Percentiles rank a stretch among this genome's conserved stretches.
Evolutionary conservation across 1,139 yeast genomes (phyloP).

Genomic region (Candida tropicalis): DNA sequence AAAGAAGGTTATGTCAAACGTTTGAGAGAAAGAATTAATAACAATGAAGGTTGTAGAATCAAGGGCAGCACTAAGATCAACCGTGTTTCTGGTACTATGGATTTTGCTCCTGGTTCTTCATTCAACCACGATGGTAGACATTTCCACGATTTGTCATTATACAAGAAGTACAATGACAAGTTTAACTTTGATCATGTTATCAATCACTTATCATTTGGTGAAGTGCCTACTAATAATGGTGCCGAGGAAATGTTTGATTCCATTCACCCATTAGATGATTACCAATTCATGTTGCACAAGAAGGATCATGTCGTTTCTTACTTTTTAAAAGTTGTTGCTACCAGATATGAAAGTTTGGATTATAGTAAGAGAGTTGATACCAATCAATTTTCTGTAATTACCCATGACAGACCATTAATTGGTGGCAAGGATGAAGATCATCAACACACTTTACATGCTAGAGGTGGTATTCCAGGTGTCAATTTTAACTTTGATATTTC

Average conservation of each 20-base stretch:
- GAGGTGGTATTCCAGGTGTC: constrained; percentile 91
- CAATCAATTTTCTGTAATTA: constrained; percentile 89
- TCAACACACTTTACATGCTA: constrained; percentile 79
- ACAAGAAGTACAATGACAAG: constrained; percentile 52
- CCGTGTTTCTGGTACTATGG: constrained; percentile 87
- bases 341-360: constrained; percentile 73
- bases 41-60: constrained; percentile 82
- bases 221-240: constrained; percentile 33
- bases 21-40: constrained; percentile 55
- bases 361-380: constrained; percentile 62
- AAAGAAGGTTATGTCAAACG: constrained; percentile 75
- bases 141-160: constrained; percentile 82
- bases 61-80: constrained; percentile 79
- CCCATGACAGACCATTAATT: constrained; percentile 77
- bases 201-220: constrained; percentile 83
- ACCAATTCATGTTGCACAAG: constrained; percentile 38
- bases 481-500: constrained; percentile 89
- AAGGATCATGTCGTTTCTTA: constrained; percentile 75
- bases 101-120: constrained; percentile 92
- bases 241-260: constrained; percentile 31
- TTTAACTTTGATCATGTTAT: constrained; percentile 74
- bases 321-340: constrained; percentile 87
- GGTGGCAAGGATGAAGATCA: constrained; percentile 95
- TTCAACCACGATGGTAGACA: constrained; percentile 60
- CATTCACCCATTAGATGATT: constrained; percentile 75